Conservation (phyloP, 108 stramenopile genomes). For the Poteriospumella lacustris region DNA sequence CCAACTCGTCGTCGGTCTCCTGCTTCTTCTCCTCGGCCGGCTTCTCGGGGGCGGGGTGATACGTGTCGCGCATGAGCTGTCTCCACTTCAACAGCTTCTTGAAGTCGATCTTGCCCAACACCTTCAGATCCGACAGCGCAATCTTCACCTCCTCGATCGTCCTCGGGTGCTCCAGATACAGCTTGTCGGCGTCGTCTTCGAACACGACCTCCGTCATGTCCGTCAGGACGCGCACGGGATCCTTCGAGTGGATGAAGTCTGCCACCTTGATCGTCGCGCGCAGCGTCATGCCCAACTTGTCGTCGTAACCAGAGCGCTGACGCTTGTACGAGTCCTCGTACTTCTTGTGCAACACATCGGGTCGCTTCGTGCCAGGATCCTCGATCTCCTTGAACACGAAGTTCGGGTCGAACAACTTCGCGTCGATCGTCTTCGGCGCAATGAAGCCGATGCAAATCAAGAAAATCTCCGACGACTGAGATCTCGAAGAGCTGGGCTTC, state of each 20-base stretch:
- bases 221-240: conserved; percentile 82
- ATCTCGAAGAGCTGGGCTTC: conserved; percentile 84
- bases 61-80: conserved; percentile 54
- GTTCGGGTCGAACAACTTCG: conserved; percentile 89
- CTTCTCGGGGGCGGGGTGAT: not conserved
- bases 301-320: conserved; percentile 84
- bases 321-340: conserved; percentile 71
- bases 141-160: conserved; percentile 78
- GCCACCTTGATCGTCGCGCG: conserved; percentile 63
- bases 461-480: conserved; percentile 96
- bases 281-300: conserved; percentile 70
- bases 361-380: conserved; percentile 45
- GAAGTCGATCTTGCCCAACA: conserved; percentile 93
- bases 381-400: conserved; percentile 83
- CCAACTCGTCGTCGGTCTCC: conserved; percentile 36
- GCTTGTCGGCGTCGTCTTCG: conserved; percentile 29
- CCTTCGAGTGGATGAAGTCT: conserved; percentile 73
- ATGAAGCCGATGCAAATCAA: conserved; percentile 79
- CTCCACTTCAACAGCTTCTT: conserved; percentile 86
- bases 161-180: conserved; percentile 67
- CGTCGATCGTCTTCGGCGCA: conserved; percentile 80
- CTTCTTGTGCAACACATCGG: conserved; percentile 78
- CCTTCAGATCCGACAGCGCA: conserved; percentile 71
- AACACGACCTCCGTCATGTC: conserved; percentile 69
- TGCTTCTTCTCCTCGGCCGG: conserved; percentile 29